Conservation (phyloP, 306 rosid species). For the Hylodesmum podocarpum region DNA sequence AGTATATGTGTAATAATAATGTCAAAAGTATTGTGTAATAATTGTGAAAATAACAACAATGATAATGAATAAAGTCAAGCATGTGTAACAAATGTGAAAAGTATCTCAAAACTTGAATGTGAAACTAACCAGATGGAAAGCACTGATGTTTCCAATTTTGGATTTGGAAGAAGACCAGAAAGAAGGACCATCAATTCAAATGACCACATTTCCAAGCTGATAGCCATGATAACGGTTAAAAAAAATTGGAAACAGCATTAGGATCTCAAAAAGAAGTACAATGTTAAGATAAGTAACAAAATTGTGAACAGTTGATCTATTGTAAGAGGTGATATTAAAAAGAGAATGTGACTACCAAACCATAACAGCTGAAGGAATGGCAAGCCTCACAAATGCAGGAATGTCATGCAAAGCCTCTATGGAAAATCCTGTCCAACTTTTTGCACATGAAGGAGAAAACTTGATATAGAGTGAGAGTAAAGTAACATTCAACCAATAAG, state of each 20-base stretch:
- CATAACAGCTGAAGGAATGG: conserved; percentile 83
- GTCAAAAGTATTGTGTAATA: neutral
- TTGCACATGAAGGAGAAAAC: conserved; percentile 62
- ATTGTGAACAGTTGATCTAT: neutral
- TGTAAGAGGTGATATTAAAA: neutral
- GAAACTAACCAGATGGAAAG: conserved; percentile 62
- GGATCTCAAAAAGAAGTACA: neutral
- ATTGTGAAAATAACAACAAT: neutral
- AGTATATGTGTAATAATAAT: neutral
- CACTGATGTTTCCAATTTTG: conserved; percentile 65
- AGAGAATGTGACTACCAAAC: conserved; percentile 58
- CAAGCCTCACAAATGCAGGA: conserved; percentile 52
- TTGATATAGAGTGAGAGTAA: conserved; percentile 57
- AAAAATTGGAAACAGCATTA: neutral
- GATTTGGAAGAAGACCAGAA: conserved; percentile 75
- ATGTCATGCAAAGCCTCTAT: conserved; percentile 54
- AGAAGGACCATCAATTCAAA: conserved; percentile 67
- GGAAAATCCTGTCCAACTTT: conserved; percentile 65
- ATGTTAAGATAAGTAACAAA: neutral
- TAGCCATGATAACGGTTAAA: conserved; percentile 27
- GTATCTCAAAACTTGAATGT: neutral
- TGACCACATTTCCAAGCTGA: conserved; percentile 76
- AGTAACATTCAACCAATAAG: conserved; percentile 65
- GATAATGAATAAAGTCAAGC: neutral
- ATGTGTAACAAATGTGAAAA: neutral